These are phyloP conservation scores for Ogataea pini DNA, from an alignment of 805 yeast species.

Conservation along the genomic window DNA sequence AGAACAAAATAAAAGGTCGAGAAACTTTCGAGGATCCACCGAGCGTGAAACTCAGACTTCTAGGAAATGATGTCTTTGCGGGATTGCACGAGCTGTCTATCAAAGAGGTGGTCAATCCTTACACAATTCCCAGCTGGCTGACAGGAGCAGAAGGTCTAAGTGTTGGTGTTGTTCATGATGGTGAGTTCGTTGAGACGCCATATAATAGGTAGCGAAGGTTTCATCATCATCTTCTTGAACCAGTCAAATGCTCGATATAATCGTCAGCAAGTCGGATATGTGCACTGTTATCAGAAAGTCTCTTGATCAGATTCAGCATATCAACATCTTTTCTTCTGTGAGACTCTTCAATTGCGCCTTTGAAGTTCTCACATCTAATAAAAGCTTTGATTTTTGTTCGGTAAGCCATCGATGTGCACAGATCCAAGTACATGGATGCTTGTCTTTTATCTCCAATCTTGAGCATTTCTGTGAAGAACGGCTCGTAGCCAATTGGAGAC, in stretches of 20 bases:
- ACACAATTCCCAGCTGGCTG: conserved; percentile 70
- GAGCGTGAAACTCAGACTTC: conserved; percentile 38
- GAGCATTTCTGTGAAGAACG: conserved; percentile 57
- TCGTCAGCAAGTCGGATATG: conserved; percentile 27
- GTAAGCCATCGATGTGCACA: conserved; percentile 48
- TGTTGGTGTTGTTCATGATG: conserved; percentile 48
- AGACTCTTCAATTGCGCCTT: conserved; percentile 52
- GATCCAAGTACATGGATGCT: conserved; percentile 58
- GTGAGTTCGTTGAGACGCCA: conserved; percentile 30
- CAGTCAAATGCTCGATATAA: conserved; percentile 27
- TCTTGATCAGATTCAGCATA: conserved; percentile 30
- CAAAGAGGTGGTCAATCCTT: conserved; percentile 49
- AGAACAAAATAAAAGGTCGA: conserved; percentile 34
- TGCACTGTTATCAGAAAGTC: conserved; percentile 23
- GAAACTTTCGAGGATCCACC: conserved; percentile 22
- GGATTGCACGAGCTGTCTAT: conserved; percentile 72
- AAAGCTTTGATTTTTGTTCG: conserved; percentile 52
- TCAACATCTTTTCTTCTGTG: conserved; percentile 44
- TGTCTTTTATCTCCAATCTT: conserved; percentile 56
- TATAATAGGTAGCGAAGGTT: background rate
- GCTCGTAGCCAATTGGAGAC: conserved; percentile 72
- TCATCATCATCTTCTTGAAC: conserved; percentile 14
- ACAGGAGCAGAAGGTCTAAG: conserved; percentile 70
- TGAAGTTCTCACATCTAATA: conserved; percentile 51
- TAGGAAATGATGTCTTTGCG: conserved; percentile 74